Evolutionary conservation across 257 asterid species (phyloP).

Genomic region (Solanum lycopersicoides): DNA sequence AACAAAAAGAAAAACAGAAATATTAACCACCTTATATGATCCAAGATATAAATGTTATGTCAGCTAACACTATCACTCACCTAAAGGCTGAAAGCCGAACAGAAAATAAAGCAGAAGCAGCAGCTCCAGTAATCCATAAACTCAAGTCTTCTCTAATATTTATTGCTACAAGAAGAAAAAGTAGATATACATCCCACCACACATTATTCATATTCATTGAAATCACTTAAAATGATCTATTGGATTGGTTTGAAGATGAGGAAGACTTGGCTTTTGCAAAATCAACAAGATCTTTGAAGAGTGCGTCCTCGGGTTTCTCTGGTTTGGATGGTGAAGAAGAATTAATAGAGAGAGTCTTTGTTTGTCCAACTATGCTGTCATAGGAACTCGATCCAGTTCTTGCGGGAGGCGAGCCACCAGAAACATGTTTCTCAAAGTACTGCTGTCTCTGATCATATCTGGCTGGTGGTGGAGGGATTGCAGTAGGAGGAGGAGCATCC

Average conservation of each 20-base stretch:
- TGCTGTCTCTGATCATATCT: slow-evolving; percentile 79
- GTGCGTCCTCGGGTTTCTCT: slow-evolving; percentile 71
- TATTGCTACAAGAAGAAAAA: neutral
- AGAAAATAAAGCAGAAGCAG: neutral
- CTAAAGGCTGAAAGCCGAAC: neutral
- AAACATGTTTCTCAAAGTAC: slow-evolving; percentile 47
- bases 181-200: slow-evolving; percentile 18
- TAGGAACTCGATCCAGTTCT: slow-evolving; percentile 56
- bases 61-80: neutral
- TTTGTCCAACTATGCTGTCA: slow-evolving; percentile 60
- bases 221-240: slow-evolving; percentile 40
- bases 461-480: slow-evolving; percentile 73
- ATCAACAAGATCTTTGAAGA: slow-evolving; percentile 82
- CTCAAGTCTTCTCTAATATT: neutral
- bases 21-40: neutral
- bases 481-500: slow-evolving; percentile 36
- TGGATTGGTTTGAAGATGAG: slow-evolving; percentile 58
- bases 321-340: slow-evolving; percentile 42
- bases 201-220: slow-evolving; percentile 5
- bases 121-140: neutral
- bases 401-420: slow-evolving; percentile 32
- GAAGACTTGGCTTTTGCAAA: slow-evolving; percentile 91
- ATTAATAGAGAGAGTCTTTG: slow-evolving; percentile 66
- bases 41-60: neutral
- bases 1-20: neutral